A percentile compares a stretch with the other conserved stretches of the same genome.
Evolutionary conservation across 2,329 filamentous ascomycete species (phyloP).

Genomic region (Nectriaceae sp.): DNA sequence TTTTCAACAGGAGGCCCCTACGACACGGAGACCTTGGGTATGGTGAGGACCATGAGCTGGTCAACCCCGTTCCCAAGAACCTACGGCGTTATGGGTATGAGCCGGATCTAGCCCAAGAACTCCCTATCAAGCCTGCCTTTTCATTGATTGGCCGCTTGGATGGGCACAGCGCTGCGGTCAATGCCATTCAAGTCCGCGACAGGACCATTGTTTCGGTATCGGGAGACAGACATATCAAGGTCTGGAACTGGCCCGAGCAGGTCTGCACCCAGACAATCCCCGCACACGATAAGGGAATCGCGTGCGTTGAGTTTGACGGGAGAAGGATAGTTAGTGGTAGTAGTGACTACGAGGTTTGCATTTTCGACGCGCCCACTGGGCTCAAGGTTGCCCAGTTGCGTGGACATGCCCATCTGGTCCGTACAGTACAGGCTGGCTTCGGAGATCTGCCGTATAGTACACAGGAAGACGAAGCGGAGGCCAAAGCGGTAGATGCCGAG

Average conservation of each 20-base stretch:
- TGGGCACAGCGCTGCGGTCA: conserved; percentile 89
- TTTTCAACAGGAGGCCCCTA: conserved; percentile 83
- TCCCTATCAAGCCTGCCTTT: conserved; percentile 64
- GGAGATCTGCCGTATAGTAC: conserved; percentile 82
- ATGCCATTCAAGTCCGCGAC: conserved; percentile 88
- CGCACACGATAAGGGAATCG: conserved; percentile 93
- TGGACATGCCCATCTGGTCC: conserved; percentile 81
- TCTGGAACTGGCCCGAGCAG: conserved; percentile 88
- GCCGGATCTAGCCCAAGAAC: conserved; percentile 45
- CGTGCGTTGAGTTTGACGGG: conserved; percentile 95
- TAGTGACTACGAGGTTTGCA: conserved; percentile 93
- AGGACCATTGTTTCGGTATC: conserved; percentile 92
- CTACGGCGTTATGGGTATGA: conserved; percentile 59
- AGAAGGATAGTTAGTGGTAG: conserved; percentile 92
- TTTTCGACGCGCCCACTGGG: conserved; percentile 84
- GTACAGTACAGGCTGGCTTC: conserved; percentile 93
- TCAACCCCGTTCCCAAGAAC: conserved; percentile 55
- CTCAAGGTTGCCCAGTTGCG: conserved; percentile 87
- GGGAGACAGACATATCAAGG: conserved; percentile 88
- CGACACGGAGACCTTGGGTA: conserved; percentile 61
- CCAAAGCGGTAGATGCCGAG: conserved; percentile 69
- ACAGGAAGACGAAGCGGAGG: conserved; percentile 72
- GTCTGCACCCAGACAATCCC: conserved; percentile 75
- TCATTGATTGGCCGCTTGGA: conserved; percentile 77
- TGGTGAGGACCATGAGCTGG: conserved; percentile 34